Evolutionary conservation across 1,139 yeast genomes (phyloP), one percentile per base, ranked within the genome.

Genomic region (Candida smagusa): DNA sequence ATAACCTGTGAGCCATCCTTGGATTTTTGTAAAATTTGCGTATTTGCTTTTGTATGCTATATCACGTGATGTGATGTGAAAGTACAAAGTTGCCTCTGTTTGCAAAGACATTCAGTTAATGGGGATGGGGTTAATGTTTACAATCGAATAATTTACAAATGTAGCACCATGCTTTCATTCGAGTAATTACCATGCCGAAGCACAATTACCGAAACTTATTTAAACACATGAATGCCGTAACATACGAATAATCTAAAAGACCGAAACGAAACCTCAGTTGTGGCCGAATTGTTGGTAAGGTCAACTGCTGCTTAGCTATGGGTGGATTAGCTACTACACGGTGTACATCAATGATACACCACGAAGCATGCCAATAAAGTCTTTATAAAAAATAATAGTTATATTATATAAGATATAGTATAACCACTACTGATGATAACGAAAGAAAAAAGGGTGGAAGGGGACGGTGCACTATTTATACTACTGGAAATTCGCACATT

Each of bases 1-100:
- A 58, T 46, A 92, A 75, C 69, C 97, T 80, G 61, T 90, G 96
- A 47, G 98, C 97, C 97, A 71, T 71, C 40, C 36, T 46, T 16
- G 5, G 28, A 34, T 27, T 12, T 9, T 27, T 12, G 12, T 9
- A 24, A 24, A 24, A 9, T 24, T 24, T 24, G 27, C n/a, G 27
- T 24, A 24, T n/a, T 22, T 22, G 31, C 29, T 24, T 13, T 16
- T 26, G 32, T 13, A 19, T 31, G 27, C 24, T 25, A 13, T 22
- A 21, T 33, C 31, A 28, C 31, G 36, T 28, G 36, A 22, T 22
- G 16, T 19, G 23, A 3, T 25, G 22, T 12, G 11, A 24, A 23
- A 7, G 7, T 30, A 16, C 25, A 5, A 19, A 22, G 26, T 16
- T 16, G 5, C 19, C 3, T 16, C 19, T 16, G 19, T 16, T 16